These are phyloP conservation scores for Evernia prunastri DNA, from an alignment of 495 filamentous ascomycete genomes.

Conservation along the genomic window DNA sequence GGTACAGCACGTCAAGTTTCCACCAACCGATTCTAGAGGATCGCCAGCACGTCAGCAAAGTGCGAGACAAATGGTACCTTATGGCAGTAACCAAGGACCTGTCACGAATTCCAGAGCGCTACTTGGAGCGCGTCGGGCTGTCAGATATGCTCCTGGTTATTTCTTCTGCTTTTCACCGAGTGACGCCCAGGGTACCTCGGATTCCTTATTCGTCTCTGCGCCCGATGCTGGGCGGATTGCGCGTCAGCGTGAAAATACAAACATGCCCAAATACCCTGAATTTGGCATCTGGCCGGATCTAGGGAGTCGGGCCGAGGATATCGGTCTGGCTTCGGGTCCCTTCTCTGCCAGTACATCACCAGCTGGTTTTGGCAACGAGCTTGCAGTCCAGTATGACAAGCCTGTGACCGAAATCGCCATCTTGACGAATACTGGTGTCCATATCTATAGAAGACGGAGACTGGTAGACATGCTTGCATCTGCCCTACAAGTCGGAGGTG, in stretches of 20 bases:
- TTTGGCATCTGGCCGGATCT: slow-evolving; percentile 68
- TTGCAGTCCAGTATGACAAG: slow-evolving; percentile 88
- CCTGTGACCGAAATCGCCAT: slow-evolving; percentile 76
- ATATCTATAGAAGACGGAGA: slow-evolving; percentile 72
- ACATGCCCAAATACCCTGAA: slow-evolving; percentile 53
- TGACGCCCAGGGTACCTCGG: slow-evolving; percentile 40
- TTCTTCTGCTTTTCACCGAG: slow-evolving; percentile 75
- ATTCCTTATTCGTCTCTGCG: slow-evolving; percentile 74
- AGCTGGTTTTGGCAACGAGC: slow-evolving; percentile 85
- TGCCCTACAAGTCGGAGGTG: slow-evolving; percentile 60
- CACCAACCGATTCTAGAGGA: slow-evolving; percentile 48
- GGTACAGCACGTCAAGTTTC: slow-evolving; percentile 89
- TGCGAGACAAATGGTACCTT: slow-evolving; percentile 18
- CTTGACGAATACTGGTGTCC: slow-evolving; percentile 81
- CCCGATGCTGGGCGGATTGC: slow-evolving; percentile 80
- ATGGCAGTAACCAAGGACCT: slow-evolving; percentile 23
- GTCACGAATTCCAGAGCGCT: slow-evolving; percentile 29
- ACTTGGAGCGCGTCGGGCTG: slow-evolving; percentile 44
- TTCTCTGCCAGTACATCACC: slow-evolving; percentile 64
- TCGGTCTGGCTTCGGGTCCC: slow-evolving; percentile 65
- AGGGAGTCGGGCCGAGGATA: slow-evolving; percentile 61
- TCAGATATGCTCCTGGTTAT: slow-evolving; percentile 78
- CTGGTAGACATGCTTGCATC: slow-evolving; percentile 91
- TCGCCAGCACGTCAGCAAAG: slow-evolving; percentile 15
- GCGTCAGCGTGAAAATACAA: slow-evolving; percentile 45